These are phyloP conservation scores for Keithomyces neogunnii DNA, from an alignment of 2,329 filamentous ascomycete species.

Conservation along the genomic window DNA sequence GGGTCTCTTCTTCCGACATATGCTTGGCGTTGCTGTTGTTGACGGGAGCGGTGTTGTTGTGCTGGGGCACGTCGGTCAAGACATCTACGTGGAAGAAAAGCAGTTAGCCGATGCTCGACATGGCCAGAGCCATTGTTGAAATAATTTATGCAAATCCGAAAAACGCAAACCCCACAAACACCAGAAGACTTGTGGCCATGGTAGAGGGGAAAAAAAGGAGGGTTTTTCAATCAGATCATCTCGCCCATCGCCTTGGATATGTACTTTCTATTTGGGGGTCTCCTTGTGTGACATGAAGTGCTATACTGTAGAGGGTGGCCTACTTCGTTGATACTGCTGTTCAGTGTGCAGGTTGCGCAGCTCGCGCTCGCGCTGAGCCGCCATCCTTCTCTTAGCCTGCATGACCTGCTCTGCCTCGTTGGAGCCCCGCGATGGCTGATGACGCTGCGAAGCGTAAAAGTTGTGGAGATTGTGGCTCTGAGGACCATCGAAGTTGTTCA, in stretches of 20 bases:
- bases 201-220: background rate
- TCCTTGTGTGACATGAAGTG: conserved; percentile 31
- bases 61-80: conserved; percentile 35
- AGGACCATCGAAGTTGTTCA: conserved; percentile 68
- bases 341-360: conserved; percentile 99
- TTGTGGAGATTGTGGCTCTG: conserved; percentile 75
- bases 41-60: conserved; percentile 1
- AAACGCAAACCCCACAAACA: conserved; percentile 1
- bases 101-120: conserved; percentile 28
- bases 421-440: conserved; percentile 74
- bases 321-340: conserved; percentile 99
- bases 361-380: conserved; percentile 96
- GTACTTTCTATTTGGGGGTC: conserved; percentile 31
- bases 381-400: conserved; percentile 98
- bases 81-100: conserved; percentile 37
- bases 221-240: conserved; percentile 9
- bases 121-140: conserved; percentile 11
- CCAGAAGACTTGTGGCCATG: conserved; percentile 4
- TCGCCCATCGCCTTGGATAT: conserved; percentile 13
- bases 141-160: conserved; percentile 5
- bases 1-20: conserved; percentile 93
- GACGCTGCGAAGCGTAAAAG: conserved; percentile 90
- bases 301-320: conserved; percentile 70
- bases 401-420: conserved; percentile 96
- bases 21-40: conserved; percentile 49